Base-by-base conservation (phyloP, 352 stramenopile genomes). In the Blastocystis sp. region DNA sequence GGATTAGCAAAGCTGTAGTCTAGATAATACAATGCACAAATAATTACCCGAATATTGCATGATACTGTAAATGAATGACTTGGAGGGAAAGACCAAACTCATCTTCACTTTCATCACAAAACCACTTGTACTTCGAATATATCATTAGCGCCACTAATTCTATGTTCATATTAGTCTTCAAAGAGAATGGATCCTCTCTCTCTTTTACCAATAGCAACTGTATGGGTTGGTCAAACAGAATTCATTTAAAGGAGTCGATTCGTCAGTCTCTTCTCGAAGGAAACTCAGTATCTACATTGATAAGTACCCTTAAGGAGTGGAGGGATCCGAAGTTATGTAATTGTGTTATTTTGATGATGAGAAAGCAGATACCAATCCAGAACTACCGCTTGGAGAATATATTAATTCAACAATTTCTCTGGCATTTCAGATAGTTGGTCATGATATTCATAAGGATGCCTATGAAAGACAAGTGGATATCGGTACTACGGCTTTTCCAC, bases 341-440 rank as follows among this genome's bases (percentile, higher is more conserved):
- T 7, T 27, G 24, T 46, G 14, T 35, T 3, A 42, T 6, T 37
- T 83, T 46, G n/a, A 24, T 42, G 49, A 21, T 27, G 46, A 59
- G 2, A 39, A 27, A 24, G 58, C 57, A 24, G 51, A 83, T 14
- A 66, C 21, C 43, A 42, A 32, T 3, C 29, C 58, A 7, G 65
- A 29, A 27, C 35, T 49, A 51, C 27, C 12, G 54, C 49, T 74
- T 12, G 32, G n/a, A 0, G 63, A 74, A 3, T 83, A 52, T 52
- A 37, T 66, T 0, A 59, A 65, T 52, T 27, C 42, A 49, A 51
- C 46, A 24, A 43, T 63, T 5, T 7, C 39, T 14, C 49, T 83
- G 0, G 71, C 71, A 43, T 83, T 83, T 42, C 51, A 83, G 29
- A 66, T 65, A 24, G 46, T 83, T 27, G 71, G 71, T n/a, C 49